Evolutionary conservation across 345 rosid genomes (phyloP), one percentile per base, ranked within the genome.

Genomic region (Eucalyptus pauciflora): DNA sequence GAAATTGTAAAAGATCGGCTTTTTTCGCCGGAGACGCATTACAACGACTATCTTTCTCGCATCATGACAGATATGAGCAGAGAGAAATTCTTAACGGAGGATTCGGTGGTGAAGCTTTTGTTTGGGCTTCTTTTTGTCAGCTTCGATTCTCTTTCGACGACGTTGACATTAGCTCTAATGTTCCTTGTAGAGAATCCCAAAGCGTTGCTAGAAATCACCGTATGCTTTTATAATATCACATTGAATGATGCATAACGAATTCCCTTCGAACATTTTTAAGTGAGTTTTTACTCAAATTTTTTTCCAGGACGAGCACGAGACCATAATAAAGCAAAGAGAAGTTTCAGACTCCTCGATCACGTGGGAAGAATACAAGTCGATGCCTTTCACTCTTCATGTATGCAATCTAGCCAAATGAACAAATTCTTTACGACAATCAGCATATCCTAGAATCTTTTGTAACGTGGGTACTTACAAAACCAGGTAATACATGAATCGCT

Each of bases 1-100:
- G 62, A 85, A 8, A 50, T 87, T 6, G 52, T 92, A 29, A 90
- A 81, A 45, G 64, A 86, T 25, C 91, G 92, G 64, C 67, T 31
- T 11, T 41, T 58, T 6, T 85, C 90, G 22, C 54, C 89, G 1
- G 86, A 90, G 43, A 17, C 50, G n/a, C 41, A 43, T 18, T 27
- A 15, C 43, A 88, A 50, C 24, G 93, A 92, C 71, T 29, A 90
- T 2, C 92, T 92, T 18, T 86, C 89, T 58, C 90, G 50, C 12
- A 60, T 88, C 14, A 43, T 94, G 10, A 50, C n/a, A 5, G 93
- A 92, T 87, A 86, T 88, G 90, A 18, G 62, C 8, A 86, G 49
- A 5, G 89, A 94, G 46, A 89, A 92, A 29, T 91, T 91, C 85
- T n/a, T 91, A 52, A 90, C 92, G 6, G 85, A 91, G 20, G 92